Evolutionary conservation across 2,329 filamentous ascomycete genomes (phyloP).

Genomic region (Thelonectria rubi): DNA sequence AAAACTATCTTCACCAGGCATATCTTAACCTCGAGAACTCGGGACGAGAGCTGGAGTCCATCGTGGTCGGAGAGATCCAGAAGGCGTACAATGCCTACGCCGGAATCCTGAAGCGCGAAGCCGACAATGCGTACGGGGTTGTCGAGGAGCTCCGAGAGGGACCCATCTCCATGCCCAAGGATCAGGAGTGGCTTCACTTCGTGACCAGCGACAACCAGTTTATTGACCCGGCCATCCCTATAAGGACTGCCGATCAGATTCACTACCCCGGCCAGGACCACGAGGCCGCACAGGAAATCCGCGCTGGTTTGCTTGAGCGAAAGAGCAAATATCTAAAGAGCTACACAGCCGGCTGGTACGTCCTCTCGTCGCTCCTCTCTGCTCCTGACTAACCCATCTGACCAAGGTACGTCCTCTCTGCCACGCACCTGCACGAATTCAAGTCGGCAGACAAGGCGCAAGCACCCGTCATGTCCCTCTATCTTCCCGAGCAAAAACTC

Average conservation of each 20-base stretch:
- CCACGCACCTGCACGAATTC: constrained; percentile 98
- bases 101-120: constrained; percentile 89
- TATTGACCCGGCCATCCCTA: constrained; percentile 82
- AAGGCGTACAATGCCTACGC: constrained; percentile 97
- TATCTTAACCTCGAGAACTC: constrained; percentile 95
- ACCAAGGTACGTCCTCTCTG: constrained; percentile 88
- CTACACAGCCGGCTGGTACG: constrained; percentile 93
- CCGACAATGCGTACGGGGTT: constrained; percentile 79
- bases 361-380: constrained; percentile 7
- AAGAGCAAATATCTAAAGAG: constrained; percentile 99
- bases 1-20: constrained; percentile 96
- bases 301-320: constrained; percentile 90
- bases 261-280: constrained; percentile 92
- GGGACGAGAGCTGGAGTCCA: constrained; percentile 92
- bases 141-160: constrained; percentile 85
- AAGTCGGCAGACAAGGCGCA: constrained; percentile 95
- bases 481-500: constrained; percentile 92
- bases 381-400: constrained; percentile 16
- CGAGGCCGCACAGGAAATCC: constrained; percentile 81
- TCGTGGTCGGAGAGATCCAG: constrained; percentile 96
- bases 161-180: constrained; percentile 91
- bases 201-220: constrained; percentile 84
- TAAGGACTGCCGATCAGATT: constrained; percentile 83
- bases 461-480: constrained; percentile 94
- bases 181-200: constrained; percentile 89